phyloP scores from a whole-genome alignment of 1,284 basidiomycete species.

The Takashimella koratensis region DNA sequence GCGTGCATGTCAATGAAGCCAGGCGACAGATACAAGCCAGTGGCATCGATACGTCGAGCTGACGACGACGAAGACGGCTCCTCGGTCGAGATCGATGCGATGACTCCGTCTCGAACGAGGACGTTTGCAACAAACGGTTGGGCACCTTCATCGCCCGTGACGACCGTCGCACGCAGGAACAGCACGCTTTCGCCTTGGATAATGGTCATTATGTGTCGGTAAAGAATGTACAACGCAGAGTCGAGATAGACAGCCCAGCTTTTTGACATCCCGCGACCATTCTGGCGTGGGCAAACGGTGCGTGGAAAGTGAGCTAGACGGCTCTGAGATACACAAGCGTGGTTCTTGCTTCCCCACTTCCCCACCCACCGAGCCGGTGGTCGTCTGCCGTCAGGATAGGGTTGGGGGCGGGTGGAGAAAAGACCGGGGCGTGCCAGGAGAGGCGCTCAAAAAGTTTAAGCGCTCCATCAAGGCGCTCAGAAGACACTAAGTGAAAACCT shows the following conservation, averaged over 20 bases:
- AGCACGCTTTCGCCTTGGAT: conserved; percentile 9
- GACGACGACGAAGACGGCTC: not conserved
- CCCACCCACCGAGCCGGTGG: not conserved
- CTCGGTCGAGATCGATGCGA: conserved; percentile 15
- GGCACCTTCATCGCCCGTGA: conserved; percentile 27
- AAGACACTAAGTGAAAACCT: not conserved
- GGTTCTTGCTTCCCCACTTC: not conserved
- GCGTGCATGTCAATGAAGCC: conserved; percentile 50
- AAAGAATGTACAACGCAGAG: too few relatives aligned
- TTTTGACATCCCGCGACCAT: too few relatives aligned
- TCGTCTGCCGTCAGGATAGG: not conserved
- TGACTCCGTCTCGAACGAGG: conserved; percentile 26
- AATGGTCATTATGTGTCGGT: not conserved
- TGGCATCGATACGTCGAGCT: conserved; percentile 23
- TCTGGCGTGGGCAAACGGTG: too few relatives aligned
- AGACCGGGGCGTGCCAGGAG: not conserved
- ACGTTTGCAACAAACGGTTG: conserved; percentile 34
- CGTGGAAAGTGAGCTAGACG: too few relatives aligned
- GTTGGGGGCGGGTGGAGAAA: not conserved
- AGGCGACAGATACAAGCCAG: conserved; percentile 33
- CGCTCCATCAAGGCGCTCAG: not conserved
- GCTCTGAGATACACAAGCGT: too few relatives aligned
- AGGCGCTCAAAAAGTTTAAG: not conserved
- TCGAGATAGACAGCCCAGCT: too few relatives aligned
- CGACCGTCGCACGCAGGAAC: conserved; percentile 30